Evolutionary conservation across 148 eudicot genomes (phyloP).

Genomic region (Cornus kousa): DNA sequence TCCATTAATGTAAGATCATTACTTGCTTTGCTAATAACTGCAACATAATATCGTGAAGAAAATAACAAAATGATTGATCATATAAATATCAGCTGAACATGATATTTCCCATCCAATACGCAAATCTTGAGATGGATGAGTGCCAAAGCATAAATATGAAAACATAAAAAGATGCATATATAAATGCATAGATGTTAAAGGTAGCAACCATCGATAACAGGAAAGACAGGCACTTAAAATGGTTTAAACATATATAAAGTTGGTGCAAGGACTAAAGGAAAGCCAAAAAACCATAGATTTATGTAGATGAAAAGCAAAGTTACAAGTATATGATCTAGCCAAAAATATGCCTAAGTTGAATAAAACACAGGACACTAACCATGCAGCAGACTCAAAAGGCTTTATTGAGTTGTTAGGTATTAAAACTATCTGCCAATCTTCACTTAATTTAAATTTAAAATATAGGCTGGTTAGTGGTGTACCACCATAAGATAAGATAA

Average conservation of each 20-base stretch:
- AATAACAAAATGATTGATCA: not conserved
- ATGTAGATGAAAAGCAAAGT: not conserved
- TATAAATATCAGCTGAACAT: no score
- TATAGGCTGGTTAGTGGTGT: not conserved
- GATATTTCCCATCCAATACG: not conserved
- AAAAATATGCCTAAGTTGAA: not conserved
- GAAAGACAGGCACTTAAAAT: no score
- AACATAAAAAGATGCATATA: not conserved
- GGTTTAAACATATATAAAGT: not conserved
- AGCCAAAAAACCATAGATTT: not conserved
- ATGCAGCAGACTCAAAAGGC: not conserved
- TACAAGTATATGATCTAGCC: no score
- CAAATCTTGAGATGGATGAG: not conserved
- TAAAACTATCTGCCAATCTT: not conserved
- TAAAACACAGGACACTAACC: not conserved
- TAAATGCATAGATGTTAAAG: not conserved
- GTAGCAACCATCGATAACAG: no score
- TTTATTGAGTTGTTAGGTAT: not conserved
- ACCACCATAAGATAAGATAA: not conserved
- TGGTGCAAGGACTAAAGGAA: not conserved
- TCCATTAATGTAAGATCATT: not conserved
- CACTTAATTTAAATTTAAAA: not conserved
- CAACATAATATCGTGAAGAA: not conserved
- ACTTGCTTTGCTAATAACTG: not conserved
- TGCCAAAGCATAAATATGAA: not conserved